Conservation (phyloP, 176 grass and related monocot species). For the Typha latifolia region DNA sequence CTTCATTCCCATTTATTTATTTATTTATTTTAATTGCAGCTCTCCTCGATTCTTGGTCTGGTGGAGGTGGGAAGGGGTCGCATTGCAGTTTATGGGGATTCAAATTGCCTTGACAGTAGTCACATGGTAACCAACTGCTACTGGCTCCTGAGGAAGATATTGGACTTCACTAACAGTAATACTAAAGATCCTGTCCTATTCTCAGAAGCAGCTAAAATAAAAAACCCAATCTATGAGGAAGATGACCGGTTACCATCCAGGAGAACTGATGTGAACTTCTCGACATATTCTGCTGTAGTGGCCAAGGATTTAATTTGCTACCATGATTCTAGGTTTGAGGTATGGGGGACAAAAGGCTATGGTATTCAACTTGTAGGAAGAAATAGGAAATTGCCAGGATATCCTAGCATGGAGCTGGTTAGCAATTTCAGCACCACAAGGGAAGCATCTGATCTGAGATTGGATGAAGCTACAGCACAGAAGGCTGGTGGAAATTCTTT, state of each 20-base stretch:
- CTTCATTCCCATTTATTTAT: neutral
- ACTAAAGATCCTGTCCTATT: conserved; percentile 82
- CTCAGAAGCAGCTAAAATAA: conserved; percentile 53
- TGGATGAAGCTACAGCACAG: conserved; percentile 25
- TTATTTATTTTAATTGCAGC: conserved; percentile 42
- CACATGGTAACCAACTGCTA: conserved; percentile 99
- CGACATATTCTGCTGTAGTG: conserved; percentile 57
- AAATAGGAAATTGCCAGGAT: conserved; percentile 59
- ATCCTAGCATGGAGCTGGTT: conserved; percentile 29
- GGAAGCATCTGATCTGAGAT: conserved; percentile 18
- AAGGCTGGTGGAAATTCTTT: conserved; percentile 22
- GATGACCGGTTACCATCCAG: conserved; percentile 37
- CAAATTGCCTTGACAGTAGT: conserved; percentile 97
- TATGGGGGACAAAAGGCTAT: conserved; percentile 82
- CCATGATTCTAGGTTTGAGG: conserved; percentile 68
- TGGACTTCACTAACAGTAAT: conserved; percentile 77
- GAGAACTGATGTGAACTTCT: conserved; percentile 85
- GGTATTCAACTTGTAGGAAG: conserved; percentile 47
- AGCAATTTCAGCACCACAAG: conserved; percentile 27
- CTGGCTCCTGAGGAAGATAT: conserved; percentile 82
- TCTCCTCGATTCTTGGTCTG: conserved; percentile 71
- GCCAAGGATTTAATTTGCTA: conserved; percentile 83
- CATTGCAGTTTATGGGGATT: conserved; percentile 85
- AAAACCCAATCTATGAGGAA: conserved; percentile 41
- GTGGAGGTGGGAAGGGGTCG: conserved; percentile 55